These are phyloP conservation scores for Rosa hybrid DNA, from an alignment of 331 rosid species.

Conservation along the genomic window DNA sequence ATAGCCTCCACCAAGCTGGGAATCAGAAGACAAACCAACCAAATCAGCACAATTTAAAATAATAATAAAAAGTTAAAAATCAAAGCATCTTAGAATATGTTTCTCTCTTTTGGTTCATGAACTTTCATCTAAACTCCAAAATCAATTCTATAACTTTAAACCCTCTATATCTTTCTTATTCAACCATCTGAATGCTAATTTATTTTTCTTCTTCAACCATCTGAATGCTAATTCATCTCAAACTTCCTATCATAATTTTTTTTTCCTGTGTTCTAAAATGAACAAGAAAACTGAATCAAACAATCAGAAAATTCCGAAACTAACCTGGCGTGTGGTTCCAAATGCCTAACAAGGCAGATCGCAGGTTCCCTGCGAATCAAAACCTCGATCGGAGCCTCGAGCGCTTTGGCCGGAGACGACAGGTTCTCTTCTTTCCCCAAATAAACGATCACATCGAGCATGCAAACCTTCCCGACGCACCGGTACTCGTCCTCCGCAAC, in stretches of 20 bases:
- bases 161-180: background rate
- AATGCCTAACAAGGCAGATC: conserved; percentile 46
- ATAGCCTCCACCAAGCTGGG: conserved; percentile 68
- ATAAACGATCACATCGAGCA: conserved; percentile 61
- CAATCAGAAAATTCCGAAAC: too few relatives aligned
- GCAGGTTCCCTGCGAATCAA: conserved; percentile 27
- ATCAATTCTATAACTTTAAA: background rate
- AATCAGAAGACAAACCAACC: background rate
- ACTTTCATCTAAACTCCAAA: background rate
- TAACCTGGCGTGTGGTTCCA: conserved; percentile 66
- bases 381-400: conserved; percentile 47
- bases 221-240: too few relatives aligned
- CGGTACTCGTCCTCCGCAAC: conserved; percentile 31
- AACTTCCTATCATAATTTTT: too few relatives aligned
- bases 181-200: background rate
- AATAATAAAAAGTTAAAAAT: background rate
- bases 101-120: too few relatives aligned
- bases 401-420: conserved; percentile 52
- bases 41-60: background rate
- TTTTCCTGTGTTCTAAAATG: background rate
- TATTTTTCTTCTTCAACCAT: too few relatives aligned
- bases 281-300: background rate
- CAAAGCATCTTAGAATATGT: background rate
- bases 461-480: conserved; percentile 67
- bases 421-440: conserved; percentile 51